Conservation (phyloP, 2,329 filamentous ascomycete genomes). For the Mycosphaerella sp. region DNA sequence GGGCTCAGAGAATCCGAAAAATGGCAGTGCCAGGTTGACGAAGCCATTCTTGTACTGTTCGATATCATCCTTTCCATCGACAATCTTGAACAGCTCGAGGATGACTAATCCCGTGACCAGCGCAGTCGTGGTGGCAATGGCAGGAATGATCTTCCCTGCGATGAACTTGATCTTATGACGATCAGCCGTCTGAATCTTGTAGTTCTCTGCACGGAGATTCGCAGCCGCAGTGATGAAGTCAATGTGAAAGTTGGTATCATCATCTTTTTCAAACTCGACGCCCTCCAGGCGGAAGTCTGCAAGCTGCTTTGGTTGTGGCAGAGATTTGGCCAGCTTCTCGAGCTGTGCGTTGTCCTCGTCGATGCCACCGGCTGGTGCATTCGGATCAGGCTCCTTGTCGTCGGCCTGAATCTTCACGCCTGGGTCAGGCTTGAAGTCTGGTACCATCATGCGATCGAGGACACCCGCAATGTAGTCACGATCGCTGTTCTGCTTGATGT, state of each 20-base stretch:
- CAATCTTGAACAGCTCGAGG: constrained; percentile 90
- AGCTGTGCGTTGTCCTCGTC: constrained; percentile 70
- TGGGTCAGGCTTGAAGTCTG: constrained; percentile 85
- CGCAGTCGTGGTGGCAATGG: constrained; percentile 94
- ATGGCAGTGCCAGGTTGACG: constrained; percentile 89
- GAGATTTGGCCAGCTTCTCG: constrained; percentile 60
- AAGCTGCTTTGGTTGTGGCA: constrained; percentile 73
- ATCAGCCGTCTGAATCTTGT: constrained; percentile 89
- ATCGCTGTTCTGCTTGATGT: constrained; percentile 65
- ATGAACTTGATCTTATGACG: constrained; percentile 99
- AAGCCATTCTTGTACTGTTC: constrained; percentile 99
- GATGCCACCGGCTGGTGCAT: constrained; percentile 47
- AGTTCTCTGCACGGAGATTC: constrained; percentile 94
- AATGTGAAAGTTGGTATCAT: constrained; percentile 96
- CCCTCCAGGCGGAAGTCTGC: constrained; percentile 83
- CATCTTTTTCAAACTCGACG: constrained; percentile 98
- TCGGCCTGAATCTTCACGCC: constrained; percentile 95
- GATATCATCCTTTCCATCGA: constrained; percentile 92
- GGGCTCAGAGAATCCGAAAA: constrained; percentile 97
- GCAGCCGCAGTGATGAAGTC: constrained; percentile 98
- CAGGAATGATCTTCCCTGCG: constrained; percentile 97
- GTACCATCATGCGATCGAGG: constrained; percentile 86
- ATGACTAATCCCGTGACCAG: constrained; percentile 90
- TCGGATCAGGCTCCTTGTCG: constrained; percentile 91
- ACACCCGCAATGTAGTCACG: constrained; percentile 70